Evolutionary conservation across 257 asterid genomes (phyloP), one percentile per base, ranked within the genome.

Genomic region (Marsdenia floribunda): DNA sequence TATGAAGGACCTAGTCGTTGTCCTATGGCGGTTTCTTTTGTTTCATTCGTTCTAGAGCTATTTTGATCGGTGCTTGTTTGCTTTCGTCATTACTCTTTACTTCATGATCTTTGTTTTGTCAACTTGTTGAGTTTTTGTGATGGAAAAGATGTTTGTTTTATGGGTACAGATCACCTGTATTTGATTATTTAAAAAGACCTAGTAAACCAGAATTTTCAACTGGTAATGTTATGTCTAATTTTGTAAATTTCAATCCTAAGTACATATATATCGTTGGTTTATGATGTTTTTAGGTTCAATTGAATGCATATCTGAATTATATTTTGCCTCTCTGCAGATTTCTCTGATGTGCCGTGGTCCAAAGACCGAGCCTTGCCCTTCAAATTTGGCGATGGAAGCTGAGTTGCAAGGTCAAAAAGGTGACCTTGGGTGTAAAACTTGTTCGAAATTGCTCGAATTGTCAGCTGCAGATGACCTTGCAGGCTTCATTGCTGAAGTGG

Each of bases 391-490:
- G 38, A 92, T 90, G 97, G 93, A 86, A 77, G 76, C 71, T 72
- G 72, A 73, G 47, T 83, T 78, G 54, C 76, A 65, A 54, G 87
- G 54, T 6, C 71, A 70, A 49, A 82, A 83, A 64, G 80, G 33
- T 15, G 82, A 52, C 74, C 0, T 4, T 76, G 50, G 61, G 29
- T 55, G 26, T 40, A 80, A 73, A 65, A 81, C 22, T 18, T 86
- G 91, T 83, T 88, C 98, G 11, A 87, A 86, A 40, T 82, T 93
- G 86, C 96, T 93, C 13, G 98, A 93, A 77, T 74, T 89, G 13
- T 89, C 97, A 22, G 98, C 98, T 37, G 71, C 80, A 22, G 96
- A 93, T 75, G 93, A 93, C 77, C 75, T 93, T 42, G 40, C 83
- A 47, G 87, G 90, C 46, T 93, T 93, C 73, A 72, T 74, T 3